phyloP scores from a whole-genome alignment of 2,329 filamentous ascomycete species.

The Acrocalymma vagum region DNA sequence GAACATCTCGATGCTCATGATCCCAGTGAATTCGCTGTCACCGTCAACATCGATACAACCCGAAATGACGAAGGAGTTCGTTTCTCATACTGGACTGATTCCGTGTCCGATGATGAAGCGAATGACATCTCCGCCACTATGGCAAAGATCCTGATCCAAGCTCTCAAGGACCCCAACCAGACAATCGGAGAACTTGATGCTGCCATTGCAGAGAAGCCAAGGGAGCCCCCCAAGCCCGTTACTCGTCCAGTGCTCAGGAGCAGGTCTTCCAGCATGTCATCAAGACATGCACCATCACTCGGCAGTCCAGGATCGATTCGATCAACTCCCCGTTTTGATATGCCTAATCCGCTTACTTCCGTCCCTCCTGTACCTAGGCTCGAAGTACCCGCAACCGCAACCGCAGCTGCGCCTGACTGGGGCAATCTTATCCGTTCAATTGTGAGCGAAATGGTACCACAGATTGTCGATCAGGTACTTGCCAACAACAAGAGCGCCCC shows the following conservation, averaged over 20 bases:
- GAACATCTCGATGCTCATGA: constrained; percentile 39
- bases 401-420: constrained; percentile 31
- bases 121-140: constrained; percentile 36
- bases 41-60: constrained; percentile 41
- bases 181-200: constrained; percentile 35
- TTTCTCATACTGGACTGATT: constrained; percentile 43
- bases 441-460: constrained; percentile 42
- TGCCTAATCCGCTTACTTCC: constrained; percentile 18
- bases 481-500: constrained; percentile 32
- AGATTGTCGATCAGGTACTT: constrained; percentile 41
- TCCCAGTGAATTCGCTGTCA: constrained; percentile 43
- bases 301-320: constrained; percentile 13
- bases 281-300: constrained; percentile 3
- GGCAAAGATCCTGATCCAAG: constrained; percentile 31
- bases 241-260: too few relatives aligned
- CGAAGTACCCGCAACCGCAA: constrained; percentile 8
- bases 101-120: constrained; percentile 34
- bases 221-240: too few relatives aligned
- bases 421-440: constrained; percentile 38
- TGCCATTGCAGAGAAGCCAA: constrained; percentile 24
- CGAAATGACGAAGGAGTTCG: constrained; percentile 38
- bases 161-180: constrained; percentile 29
- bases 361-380: constrained; percentile 9
- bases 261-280: constrained; percentile 6
- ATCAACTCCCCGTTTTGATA: constrained; percentile 24